phyloP scores from a whole-genome alignment of 257 asterid genomes.

The Lavandula angustifolia region DNA sequence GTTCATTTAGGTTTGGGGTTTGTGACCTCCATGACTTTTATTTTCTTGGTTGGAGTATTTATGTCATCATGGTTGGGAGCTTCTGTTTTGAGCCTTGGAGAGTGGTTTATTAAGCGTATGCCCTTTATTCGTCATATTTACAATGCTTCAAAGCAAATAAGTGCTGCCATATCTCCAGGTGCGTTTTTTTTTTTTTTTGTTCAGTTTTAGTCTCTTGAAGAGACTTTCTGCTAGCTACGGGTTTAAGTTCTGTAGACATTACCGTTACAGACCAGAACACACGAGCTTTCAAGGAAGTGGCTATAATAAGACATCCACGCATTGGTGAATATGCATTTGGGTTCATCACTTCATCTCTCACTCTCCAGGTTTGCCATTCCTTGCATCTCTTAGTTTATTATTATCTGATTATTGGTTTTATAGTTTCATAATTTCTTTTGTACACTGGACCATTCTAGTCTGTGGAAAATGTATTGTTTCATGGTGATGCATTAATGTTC shows the following conservation, averaged over 20 bases:
- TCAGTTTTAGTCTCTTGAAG: background rate
- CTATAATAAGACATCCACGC: constrained; percentile 79
- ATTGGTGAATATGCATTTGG: constrained; percentile 86
- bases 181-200: constrained; percentile 12
- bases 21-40: constrained; percentile 68
- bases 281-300: constrained; percentile 81
- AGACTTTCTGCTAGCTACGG: constrained; percentile 7
- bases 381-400: constrained; percentile 22
- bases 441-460: background rate
- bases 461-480: constrained; percentile 2
- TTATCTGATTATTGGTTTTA: constrained; percentile 5
- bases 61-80: constrained; percentile 87
- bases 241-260: background rate
- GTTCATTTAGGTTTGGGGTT: constrained; percentile 67
- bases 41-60: constrained; percentile 79
- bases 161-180: constrained; percentile 88
- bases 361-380: constrained; percentile 55
- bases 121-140: constrained; percentile 81
- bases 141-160: constrained; percentile 79
- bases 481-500: constrained; percentile 13
- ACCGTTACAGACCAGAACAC: constrained; percentile 61
- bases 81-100: constrained; percentile 70
- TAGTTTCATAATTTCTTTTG: constrained; percentile 4
- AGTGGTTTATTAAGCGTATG: constrained; percentile 83
- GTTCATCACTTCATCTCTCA: constrained; percentile 70